Evolutionary conservation across 305 asterid species (phyloP).

Genomic region (Ajuga reptans): DNA sequence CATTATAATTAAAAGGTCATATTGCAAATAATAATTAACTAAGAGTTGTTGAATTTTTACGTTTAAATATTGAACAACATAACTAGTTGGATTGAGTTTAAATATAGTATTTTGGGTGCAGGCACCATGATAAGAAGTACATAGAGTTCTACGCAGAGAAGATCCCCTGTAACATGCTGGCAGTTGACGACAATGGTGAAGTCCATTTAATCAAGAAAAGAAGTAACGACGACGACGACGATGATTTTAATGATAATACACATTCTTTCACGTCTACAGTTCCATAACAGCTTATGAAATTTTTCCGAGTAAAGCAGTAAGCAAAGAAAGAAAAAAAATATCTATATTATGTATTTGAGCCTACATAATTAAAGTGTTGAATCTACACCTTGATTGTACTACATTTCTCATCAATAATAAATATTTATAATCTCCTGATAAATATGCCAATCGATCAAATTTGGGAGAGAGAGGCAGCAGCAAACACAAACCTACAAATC

Average conservation of each 20-base stretch:
- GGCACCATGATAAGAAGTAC: conserved; percentile 36
- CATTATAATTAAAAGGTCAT: no score
- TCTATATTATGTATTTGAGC: neutral
- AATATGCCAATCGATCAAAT: no score
- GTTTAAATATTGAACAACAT: no score
- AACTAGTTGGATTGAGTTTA: no score
- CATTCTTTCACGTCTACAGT: conserved; percentile 21
- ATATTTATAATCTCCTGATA: no score
- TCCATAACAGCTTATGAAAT: conserved; percentile 28
- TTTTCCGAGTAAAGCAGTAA: neutral
- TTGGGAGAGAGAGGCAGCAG: neutral
- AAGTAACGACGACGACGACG: conserved; percentile 2
- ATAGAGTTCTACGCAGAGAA: conserved; percentile 39
- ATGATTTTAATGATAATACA: neutral
- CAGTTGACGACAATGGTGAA: conserved; percentile 32
- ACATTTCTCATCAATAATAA: no score
- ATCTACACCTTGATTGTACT: neutral
- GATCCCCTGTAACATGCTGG: conserved; percentile 35
- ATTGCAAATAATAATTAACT: no score
- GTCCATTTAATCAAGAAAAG: conserved; percentile 26
- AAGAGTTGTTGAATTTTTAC: no score
- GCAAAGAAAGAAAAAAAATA: neutral
- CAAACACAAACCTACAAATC: conserved; percentile 32
- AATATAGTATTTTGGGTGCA: neutral
- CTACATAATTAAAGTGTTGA: neutral